Evolutionary conservation across 1,284 basidiomycete genomes (phyloP).

Genomic region (Naganishia liquefaciens): DNA sequence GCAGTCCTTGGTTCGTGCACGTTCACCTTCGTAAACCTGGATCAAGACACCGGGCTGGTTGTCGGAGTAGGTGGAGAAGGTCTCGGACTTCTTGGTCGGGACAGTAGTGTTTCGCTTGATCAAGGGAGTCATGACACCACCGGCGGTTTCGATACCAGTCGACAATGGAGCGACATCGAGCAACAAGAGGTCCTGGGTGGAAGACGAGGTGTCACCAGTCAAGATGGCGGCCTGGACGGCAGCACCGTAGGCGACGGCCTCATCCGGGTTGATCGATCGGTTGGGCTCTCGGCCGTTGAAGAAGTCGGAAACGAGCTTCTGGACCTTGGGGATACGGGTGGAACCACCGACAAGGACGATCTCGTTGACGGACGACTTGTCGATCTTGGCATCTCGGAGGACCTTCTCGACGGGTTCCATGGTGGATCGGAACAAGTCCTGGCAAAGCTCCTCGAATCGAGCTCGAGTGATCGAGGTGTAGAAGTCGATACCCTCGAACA

Average conservation of each 20-base stretch:
- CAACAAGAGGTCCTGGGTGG: constrained; percentile 93
- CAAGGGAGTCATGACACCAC: constrained; percentile 96
- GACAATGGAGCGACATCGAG: constrained; percentile 91
- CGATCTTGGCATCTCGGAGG: constrained; percentile 95
- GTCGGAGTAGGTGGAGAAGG: constrained; percentile 98
- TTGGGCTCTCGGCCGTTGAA: constrained; percentile 97
- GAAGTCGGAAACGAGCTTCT: constrained; percentile 97
- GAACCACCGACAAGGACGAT: constrained; percentile 98
- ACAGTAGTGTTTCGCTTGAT: constrained; percentile 96
- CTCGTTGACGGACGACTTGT: constrained; percentile 92
- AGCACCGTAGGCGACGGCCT: constrained; percentile 98
- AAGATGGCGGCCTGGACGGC: constrained; percentile 99
- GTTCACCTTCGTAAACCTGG: constrained; percentile 99
- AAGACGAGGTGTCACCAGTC: constrained; percentile 96
- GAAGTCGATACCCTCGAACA: constrained; percentile 97
- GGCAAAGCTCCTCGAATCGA: constrained; percentile 97
- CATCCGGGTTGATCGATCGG: constrained; percentile 98
- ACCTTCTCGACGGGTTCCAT: constrained; percentile 99
- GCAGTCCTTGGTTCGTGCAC: constrained; percentile 99
- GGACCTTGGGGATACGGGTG: constrained; percentile 96
- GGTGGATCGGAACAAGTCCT: constrained; percentile 94
- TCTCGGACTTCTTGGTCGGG: constrained; percentile 98
- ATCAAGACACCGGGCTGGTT: constrained; percentile 97
- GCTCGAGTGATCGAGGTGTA: constrained; percentile 98
- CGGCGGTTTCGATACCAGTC: constrained; percentile 86